Base-by-base conservation (phyloP, 805 yeast genomes). In the Suhomyces vadensis region DNA sequence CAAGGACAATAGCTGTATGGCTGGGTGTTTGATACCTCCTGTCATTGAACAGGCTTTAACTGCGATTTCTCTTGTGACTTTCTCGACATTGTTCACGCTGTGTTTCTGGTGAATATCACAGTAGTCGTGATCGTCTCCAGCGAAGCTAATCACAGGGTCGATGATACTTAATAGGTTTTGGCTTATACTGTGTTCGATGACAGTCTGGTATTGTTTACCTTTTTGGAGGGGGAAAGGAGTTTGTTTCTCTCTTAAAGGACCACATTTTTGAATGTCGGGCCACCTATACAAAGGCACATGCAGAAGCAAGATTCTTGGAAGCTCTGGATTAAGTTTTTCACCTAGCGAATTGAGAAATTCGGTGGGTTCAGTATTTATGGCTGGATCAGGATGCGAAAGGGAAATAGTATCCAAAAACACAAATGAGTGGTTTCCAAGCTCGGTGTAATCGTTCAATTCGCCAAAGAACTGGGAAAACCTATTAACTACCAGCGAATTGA, bases 121-220 rank as follows among this genome's bases (percentile, higher is more conserved):
- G 54, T 88, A 90, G 62, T 94, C 99, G 67, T 94, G 99, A 61
- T 94, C 99, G 62, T 94, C 99, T 1, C 99, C 99, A 5, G 95
- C 81, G 57, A 90, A 87, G 3, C 87, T 74, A 8, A 83, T 63
- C 11, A 71, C 71, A 0, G 99, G 99, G 37, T 75, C 65, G 1
- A 92, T 61, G 7, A 64, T 68, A 5, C 71, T 55, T 36, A 94
- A 64, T 4, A 94, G 73, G 16, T 78, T 74, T 31, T 79, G 74
- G 0, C 92, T 71, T 4, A 85, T 56, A 1, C 74, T 77, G 23
- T 77, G 68, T 40, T 82, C 85, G 7, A 94, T 73, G n/a, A 87
- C 92, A 0, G 96, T 91, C 64, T 91, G 96, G 62, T 89, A 94
- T 60, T 94, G 97, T 14, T 73, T 67, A 1, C 99, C 99, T 48